Conservation (phyloP, 148 eudicot genomes). For the Rhododendron williamsianum region DNA sequence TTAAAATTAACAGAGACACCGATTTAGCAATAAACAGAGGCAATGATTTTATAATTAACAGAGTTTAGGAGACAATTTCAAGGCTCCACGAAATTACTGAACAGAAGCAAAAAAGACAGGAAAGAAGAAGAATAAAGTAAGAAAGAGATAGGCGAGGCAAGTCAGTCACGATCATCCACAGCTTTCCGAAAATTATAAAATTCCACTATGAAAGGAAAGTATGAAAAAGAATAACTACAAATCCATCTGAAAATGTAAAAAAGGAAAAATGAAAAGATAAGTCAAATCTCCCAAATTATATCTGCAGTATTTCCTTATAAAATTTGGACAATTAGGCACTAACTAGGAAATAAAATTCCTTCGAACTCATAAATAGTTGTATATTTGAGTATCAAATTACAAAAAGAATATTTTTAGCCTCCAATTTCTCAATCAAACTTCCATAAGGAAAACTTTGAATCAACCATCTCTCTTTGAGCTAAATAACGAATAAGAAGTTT, state of each 20-base stretch:
- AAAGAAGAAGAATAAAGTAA: neutral
- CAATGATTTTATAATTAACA: neutral
- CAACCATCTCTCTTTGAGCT: neutral
- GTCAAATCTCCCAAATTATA: neutral
- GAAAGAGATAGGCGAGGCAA: constrained; percentile 1
- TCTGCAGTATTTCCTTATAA: neutral
- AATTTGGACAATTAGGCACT: neutral
- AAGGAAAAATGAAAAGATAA: neutral
- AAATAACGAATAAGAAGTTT: neutral
- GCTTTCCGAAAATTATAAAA: neutral
- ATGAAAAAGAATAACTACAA: neutral
- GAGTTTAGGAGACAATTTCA: neutral
- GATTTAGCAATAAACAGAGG: neutral
- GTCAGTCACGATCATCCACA: neutral
- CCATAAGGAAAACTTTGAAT: neutral
- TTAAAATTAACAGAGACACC: neutral
- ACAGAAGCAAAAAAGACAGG: neutral
- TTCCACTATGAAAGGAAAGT: neutral
- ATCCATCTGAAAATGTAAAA: neutral
- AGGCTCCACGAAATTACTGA: neutral
- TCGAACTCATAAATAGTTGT: neutral
- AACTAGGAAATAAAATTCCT: neutral
- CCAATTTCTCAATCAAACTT: neutral
- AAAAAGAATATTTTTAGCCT: neutral
- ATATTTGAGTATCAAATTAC: neutral